These are phyloP conservation scores for Xylariaceae sp. DNA, from an alignment of 2,329 filamentous ascomycete genomes.

Conservation along the genomic window DNA sequence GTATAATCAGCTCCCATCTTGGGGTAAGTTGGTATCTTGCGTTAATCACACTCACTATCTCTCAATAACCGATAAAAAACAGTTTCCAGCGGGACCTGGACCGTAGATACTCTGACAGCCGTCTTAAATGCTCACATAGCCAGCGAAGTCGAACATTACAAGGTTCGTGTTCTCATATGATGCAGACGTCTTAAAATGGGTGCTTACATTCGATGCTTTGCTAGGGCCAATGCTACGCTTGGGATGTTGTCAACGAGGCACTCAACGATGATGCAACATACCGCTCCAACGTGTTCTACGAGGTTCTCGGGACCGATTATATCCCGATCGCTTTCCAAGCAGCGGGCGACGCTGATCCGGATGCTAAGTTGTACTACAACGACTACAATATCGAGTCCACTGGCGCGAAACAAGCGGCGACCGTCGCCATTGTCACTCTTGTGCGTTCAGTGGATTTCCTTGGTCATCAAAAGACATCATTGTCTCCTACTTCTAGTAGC, in stretches of 20 bases:
- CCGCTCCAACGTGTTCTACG: conserved; percentile 50
- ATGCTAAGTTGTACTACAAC: conserved; percentile 54
- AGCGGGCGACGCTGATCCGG: conserved; percentile 49
- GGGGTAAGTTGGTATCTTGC: conserved; percentile 8
- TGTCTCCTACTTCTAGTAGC: too few species aligned
- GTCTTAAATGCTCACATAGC: conserved; percentile 59
- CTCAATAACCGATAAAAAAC: neutral
- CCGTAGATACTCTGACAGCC: conserved; percentile 50
- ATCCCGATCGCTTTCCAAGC: conserved; percentile 55
- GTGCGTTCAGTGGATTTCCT: too few species aligned
- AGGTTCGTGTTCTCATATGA: conserved; percentile 14
- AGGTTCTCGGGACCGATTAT: conserved; percentile 52
- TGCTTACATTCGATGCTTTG: too few species aligned
- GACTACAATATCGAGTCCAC: conserved; percentile 59
- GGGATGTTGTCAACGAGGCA: conserved; percentile 65
- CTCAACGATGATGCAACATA: conserved; percentile 54
- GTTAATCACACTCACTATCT: neutral
- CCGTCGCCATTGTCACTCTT: conserved; percentile 40
- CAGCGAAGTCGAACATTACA: conserved; percentile 54
- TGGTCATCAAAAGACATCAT: too few species aligned
- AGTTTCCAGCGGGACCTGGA: conserved; percentile 46
- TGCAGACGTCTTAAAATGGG: too few species aligned
- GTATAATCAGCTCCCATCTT: conserved; percentile 17
- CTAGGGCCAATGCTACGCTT: conserved; percentile 53
- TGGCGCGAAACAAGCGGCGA: conserved; percentile 42